Evolutionary conservation across 768 basidiomycete genomes (phyloP).

Genomic region (Rhizopogon vinicolor): DNA sequence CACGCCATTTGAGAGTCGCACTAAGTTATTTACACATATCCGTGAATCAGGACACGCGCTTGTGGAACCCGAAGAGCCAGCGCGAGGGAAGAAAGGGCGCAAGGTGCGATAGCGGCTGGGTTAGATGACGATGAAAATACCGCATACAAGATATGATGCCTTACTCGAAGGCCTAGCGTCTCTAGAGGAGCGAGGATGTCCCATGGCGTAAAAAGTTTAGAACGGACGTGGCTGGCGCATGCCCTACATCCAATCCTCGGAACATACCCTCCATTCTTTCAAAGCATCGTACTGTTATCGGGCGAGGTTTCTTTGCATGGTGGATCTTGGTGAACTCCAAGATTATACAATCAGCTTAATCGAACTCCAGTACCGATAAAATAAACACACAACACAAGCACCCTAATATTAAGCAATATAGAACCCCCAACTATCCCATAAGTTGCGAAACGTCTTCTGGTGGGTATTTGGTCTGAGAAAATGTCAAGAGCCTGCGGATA

Average conservation of each 20-base stretch:
- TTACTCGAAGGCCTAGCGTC: not conserved
- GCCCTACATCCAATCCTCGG: too few species aligned
- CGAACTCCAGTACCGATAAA: conserved; percentile 5
- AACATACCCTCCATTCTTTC: too few species aligned
- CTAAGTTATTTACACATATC: conserved; percentile 73
- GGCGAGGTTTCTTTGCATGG: too few species aligned
- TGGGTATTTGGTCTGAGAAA: conserved; percentile 94
- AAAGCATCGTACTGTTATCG: too few species aligned
- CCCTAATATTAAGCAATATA: not conserved
- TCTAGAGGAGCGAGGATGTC: not conserved
- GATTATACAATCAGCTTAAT: conserved; percentile 1
- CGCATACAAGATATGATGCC: not conserved
- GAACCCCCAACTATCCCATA: conserved; percentile 64
- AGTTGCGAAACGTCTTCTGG: conserved; percentile 88
- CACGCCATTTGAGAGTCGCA: conserved; percentile 59
- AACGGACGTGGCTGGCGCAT: conserved; percentile 4
- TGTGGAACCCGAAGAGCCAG: conserved; percentile 29
- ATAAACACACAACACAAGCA: not conserved
- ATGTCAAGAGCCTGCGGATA: conserved; percentile 74
- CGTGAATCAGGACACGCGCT: conserved; percentile 66
- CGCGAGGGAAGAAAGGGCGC: conserved; percentile 26
- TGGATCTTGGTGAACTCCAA: not conserved
- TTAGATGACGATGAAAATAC: not conserved
- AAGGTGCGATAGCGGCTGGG: conserved; percentile 16
- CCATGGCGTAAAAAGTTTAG: not conserved